phyloP scores from a whole-genome alignment of 805 yeast genomes.

The Wickerhamiella vanderwaltii region DNA sequence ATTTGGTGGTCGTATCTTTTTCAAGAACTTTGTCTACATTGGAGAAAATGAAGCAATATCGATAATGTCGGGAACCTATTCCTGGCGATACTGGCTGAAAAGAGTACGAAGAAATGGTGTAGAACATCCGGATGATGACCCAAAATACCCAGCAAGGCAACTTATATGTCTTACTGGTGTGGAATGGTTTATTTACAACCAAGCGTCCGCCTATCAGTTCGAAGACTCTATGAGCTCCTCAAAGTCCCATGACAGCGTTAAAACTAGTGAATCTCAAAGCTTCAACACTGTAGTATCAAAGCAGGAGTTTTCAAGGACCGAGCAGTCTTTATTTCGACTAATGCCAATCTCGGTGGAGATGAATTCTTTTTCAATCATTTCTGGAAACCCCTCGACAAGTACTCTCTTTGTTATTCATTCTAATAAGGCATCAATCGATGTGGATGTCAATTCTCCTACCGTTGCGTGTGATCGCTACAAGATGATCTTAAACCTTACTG shows the following conservation, averaged over 20 bases:
- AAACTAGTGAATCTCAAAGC: neutral
- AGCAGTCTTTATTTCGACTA: conserved; percentile 19
- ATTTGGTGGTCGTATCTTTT: conserved; percentile 70
- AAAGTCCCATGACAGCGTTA: too few relatives aligned
- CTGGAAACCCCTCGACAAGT: conserved; percentile 73
- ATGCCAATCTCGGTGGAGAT: conserved; percentile 48
- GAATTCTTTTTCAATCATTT: conserved; percentile 52
- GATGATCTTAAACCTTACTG: conserved; percentile 33
- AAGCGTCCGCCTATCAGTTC: conserved; percentile 59
- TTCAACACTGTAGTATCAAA: neutral
- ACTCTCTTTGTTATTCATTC: conserved; percentile 55
- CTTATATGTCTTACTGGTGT: conserved; percentile 55
- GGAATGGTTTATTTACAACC: conserved; percentile 73
- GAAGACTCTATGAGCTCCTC: conserved; percentile 29
- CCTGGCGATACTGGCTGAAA: conserved; percentile 85
- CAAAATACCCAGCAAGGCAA: conserved; percentile 43
- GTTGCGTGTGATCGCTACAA: conserved; percentile 48
- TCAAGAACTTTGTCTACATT: conserved; percentile 60
- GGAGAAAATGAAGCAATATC: conserved; percentile 65
- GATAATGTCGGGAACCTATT: conserved; percentile 56
- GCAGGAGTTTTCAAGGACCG: conserved; percentile 1
- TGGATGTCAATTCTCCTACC: conserved; percentile 44
- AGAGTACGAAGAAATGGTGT: conserved; percentile 27
- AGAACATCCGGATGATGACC: conserved; percentile 30
- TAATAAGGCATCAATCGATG: conserved; percentile 38